Base-by-base conservation (phyloP, 176 grass and related monocot genomes). In the Pharus latifolius region DNA sequence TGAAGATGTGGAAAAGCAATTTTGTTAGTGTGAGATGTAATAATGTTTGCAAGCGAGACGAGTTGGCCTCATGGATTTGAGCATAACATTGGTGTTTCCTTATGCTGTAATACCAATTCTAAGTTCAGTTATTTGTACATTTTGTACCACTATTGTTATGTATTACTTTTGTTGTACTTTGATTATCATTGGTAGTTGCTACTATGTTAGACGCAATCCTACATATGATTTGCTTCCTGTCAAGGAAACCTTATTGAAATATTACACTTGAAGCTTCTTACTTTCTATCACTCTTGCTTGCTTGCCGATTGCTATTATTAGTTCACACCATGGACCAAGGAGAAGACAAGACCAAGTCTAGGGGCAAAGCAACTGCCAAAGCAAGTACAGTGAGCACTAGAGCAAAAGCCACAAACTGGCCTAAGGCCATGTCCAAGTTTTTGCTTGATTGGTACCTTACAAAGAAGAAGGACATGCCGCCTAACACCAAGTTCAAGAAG, bases 401-500 rank as follows among this genome's bases (percentile, higher is more conserved):
- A 54, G 63, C 75, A 74, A 79, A 63, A 79, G 82, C 76, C 30
- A 85, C 69, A 74, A 85, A 85, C 67, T 85, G 76, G 82, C 82
- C 82, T 15, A 68, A 47, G 44, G 54, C 79, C 17, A 85, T 85
- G 69, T 85, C 82, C 23, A 84, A 79, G 47, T 85, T 79, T 85
- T 23, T 85, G 30, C 82, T 79, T 79, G 69, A 74, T 47, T 85
- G 76, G 82, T 85, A 85, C 62, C 82, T 85, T 60, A 69, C 79
- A 37, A 85, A 68, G 70, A 84, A 84, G 22, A 79, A 68, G 47
- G 69, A 30, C 41, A 74, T 85, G 82, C 82, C 53, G 32, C 75
- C 82, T 45, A 85, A 85, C 54, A 61, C 69, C 62, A 79, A 79
- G 38, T 79, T 85, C 62, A 85, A 85, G 69, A 79, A 85, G 76